Base-by-base conservation (phyloP, 805 yeast genomes). In the Cyberlindnera mycetangii region DNA sequence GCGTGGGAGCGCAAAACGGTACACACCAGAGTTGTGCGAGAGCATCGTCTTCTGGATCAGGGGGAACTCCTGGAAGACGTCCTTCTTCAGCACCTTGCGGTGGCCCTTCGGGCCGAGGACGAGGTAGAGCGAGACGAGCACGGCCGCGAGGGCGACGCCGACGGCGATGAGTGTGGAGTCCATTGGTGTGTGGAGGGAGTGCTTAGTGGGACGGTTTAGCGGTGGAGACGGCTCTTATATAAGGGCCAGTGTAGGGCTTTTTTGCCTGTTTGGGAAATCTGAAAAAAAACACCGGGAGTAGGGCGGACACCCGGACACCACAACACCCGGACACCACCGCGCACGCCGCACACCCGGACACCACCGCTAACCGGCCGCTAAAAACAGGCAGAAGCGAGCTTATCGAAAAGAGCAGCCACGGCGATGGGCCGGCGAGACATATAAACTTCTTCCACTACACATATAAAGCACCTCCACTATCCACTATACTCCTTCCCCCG, bases 1-100 rank as follows among this genome's bases (percentile, higher is more conserved):
- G 51, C 76, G 74, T 42, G 96, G 96, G 55, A 92, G 76, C 11
- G 83, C 87, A 61, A 92, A 89, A 60, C 90, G 78, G 69, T 88
- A 87, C 47, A 89, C 67, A 36, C 90, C 86, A 21, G 95, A 77
- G 67, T 90, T 89, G 64, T 86, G 92, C 32, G 85, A 75, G 19
- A 92, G 71, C 32, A 81, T 74, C 20, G 84, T 81, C 69, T 87
- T 89, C 61, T 81, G 79, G 55, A 84, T 77, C 60, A 90, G 71
- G 48, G 92, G 92, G 72, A 89, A 90, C 59, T 83, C 77, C 62
- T 79, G 81, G 70, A 83, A 89, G 42, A 75, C 73, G 51, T 78
- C 83, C 32, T 83, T 78, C 52, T 75, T 74, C 54, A 90, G 74
- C 11, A 83, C 85, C 42, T 48, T 52, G 16, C 56, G 59, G 28